Base-by-base conservation (phyloP, 345 rosid species). In the Linum usitatissimum region DNA sequence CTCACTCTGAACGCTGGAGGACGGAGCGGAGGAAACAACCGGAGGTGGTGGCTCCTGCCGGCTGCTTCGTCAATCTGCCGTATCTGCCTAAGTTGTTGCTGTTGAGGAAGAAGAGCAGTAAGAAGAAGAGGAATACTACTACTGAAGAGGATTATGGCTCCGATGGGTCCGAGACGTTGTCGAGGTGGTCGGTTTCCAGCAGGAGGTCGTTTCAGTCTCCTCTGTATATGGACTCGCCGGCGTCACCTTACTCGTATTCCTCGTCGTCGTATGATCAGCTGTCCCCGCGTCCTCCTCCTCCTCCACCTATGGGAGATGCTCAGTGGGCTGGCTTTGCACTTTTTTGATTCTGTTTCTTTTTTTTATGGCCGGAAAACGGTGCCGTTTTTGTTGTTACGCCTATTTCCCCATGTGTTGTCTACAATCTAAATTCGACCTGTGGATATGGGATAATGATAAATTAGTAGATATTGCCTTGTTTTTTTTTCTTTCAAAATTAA, bases 271-370 rank as follows among this genome's bases (percentile, higher is more conserved):
- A 61, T 9, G 51, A 45, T n/a, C 73, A 70, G 69, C 78, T 0
- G 28, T 85, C 98, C 36, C 95, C 96, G 21, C 80, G 78, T n/a
- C 64, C 69, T 3, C 57, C 38, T 34, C 57, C 38, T 34, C 28
- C 28, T 23, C 28, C 28, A 2, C 28, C 28, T 23, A 34, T 60
- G 53, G 59, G 65, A 0, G 95, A 85, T 51, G 76, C 83, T 1
- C 88, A 87, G 15, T 87, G 93, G 95, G 90, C 84, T 2, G 84
- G 83, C 38, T 77, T 83, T 62, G 94, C 93, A 42, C 77, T 92
- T 13, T 89, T 92, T 63, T 89, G 64, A 78, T 39, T 34, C 38
- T 34, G 38, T 23, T 23, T 12, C 23, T 21, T 54, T 54, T 18
- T 54, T 19, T 23, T 23, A 2, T 2, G 2, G 28, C 18, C 1